phyloP scores from a whole-genome alignment of 352 stramenopile genomes.

The Globisporangium orthogonon region DNA sequence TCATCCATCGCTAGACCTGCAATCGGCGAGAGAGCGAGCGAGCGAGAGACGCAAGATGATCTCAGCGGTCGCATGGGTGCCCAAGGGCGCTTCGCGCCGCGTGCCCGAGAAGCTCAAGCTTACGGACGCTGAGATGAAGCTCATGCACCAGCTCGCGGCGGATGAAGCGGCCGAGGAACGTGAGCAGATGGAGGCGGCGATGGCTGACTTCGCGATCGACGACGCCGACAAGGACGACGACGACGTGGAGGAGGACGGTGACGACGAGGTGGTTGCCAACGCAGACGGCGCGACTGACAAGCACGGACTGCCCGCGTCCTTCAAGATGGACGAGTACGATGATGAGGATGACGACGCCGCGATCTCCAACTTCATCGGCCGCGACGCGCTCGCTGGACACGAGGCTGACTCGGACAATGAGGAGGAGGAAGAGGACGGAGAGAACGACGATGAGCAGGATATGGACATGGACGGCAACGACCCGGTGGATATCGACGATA shows the following conservation, averaged over 20 bases:
- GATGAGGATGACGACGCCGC: conserved; percentile 79
- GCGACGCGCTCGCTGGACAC: conserved; percentile 20
- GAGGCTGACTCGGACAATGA: conserved; percentile 24
- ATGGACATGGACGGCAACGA: conserved; percentile 32
- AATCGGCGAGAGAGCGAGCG: too few relatives aligned
- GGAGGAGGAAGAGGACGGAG: conserved; percentile 27
- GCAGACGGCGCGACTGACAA: conserved; percentile 23
- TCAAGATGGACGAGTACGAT: conserved; percentile 89
- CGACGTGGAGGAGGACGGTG: background rate
- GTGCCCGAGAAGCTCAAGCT: conserved; percentile 83
- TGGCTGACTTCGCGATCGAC: conserved; percentile 41
- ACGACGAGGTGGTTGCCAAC: conserved; percentile 14
- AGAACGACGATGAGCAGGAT: conserved; percentile 39
- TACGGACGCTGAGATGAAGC: conserved; percentile 71
- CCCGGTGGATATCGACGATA: conserved; percentile 15
- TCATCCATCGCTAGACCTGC: too few relatives aligned
- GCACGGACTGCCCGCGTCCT: conserved; percentile 50
- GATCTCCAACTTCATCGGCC: conserved; percentile 73
- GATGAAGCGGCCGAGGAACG: conserved; percentile 69
- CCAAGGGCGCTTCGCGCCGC: conserved; percentile 43
- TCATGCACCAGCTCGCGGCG: conserved; percentile 74
- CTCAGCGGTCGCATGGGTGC: conserved; percentile 55
- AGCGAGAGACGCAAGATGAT: conserved; percentile 26
- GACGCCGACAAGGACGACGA: conserved; percentile 18
- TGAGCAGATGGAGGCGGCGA: conserved; percentile 40